These are phyloP conservation scores for Lachancea fermentati DNA, from an alignment of 805 yeast species.

Conservation along the genomic window DNA sequence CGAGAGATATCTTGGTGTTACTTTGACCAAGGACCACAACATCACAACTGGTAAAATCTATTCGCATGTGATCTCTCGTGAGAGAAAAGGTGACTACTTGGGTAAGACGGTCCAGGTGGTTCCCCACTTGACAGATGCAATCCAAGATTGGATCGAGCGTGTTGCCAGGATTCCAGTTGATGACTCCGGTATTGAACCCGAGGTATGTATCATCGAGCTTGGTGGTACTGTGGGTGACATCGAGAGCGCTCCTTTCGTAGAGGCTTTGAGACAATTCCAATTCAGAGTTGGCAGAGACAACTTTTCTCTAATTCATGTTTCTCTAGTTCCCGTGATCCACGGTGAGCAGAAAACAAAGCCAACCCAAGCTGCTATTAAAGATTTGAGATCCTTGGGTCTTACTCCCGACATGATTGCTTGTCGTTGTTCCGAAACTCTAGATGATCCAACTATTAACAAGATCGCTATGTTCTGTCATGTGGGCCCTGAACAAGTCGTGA, in stretches of 20 bases:
- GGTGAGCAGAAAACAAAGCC: constrained; percentile 99
- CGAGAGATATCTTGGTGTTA: constrained; percentile 91
- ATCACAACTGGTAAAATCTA: constrained; percentile 98
- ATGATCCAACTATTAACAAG: constrained; percentile 81
- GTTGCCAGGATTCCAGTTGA: constrained; percentile 93
- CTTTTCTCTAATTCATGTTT: constrained; percentile 93
- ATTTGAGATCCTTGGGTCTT: constrained; percentile 89
- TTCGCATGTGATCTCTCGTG: constrained; percentile 87
- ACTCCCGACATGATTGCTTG: constrained; percentile 97
- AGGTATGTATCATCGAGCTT: constrained; percentile 91
- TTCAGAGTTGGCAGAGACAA: constrained; percentile 92
- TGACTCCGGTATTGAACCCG: constrained; percentile 80
- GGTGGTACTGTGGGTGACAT: constrained; percentile 99
- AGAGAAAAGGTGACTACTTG: constrained; percentile 93
- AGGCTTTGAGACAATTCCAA: constrained; percentile 98
- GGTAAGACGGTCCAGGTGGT: constrained; percentile 99
- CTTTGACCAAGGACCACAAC: constrained; percentile 90
- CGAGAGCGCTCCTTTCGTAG: constrained; percentile 97
- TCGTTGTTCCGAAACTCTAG: constrained; percentile 84
- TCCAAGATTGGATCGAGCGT: constrained; percentile 97
- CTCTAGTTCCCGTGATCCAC: constrained; percentile 94
- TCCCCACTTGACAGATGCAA: constrained; percentile 95
- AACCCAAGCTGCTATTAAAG: constrained; percentile 98
- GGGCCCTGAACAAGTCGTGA: constrained; percentile 95
- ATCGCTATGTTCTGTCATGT: constrained; percentile 99